Base-by-base conservation (phyloP, 345 rosid species). In the Eucalyptus erythrocorys region DNA sequence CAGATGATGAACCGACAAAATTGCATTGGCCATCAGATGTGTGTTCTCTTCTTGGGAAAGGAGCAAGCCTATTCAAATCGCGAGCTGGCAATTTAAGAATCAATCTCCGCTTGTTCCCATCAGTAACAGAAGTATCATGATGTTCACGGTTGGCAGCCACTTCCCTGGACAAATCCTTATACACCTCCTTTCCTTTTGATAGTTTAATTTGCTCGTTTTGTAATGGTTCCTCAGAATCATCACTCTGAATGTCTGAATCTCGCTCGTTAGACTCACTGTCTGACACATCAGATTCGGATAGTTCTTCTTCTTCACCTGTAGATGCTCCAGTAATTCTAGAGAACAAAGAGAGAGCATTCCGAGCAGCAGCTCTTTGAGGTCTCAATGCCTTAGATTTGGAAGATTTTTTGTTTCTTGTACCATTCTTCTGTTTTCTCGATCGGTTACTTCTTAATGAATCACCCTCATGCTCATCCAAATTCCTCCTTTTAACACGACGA, bases 311-410 rank as follows among this genome's bases (percentile, higher is more conserved):
- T 90, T 96, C 98, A 81, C 92, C 98, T 88, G 93, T 94, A 50
- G 96, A 94, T 90, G 96, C 91, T 92, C 97, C 99, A 40, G 95
- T 94, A 88, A 98, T 94, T 93, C 94, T 97, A 50, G 97, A 94
- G 90, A 98, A 97, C 92, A 96, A 93, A 85, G 95, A 91, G 59
- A 94, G 97, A 37, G 99, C 99, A 94, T 95, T 96, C 87, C 96
- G 96, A 61, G 99, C 99, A 89, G 99, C 99, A 87, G 96, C 98
- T 92, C 99, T 94, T 90, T 93, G 97, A 88, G 99, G 99, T 93
- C 99, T 94, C 64, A 92, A 93, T 84, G 94, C 93, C 92, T 95
- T 95, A 40, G 94, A 94, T 93, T 91, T 92, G 87, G 98, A 94
- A 90, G 95, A 92, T 89, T 92, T 95, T 90, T 89, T 94, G 90